A percentile compares a stretch with the other conserved stretches of the same genome.
Conservation (phyloP, 371 early-diverging fungal genomes). For the Rhizopus arrhizus region DNA sequence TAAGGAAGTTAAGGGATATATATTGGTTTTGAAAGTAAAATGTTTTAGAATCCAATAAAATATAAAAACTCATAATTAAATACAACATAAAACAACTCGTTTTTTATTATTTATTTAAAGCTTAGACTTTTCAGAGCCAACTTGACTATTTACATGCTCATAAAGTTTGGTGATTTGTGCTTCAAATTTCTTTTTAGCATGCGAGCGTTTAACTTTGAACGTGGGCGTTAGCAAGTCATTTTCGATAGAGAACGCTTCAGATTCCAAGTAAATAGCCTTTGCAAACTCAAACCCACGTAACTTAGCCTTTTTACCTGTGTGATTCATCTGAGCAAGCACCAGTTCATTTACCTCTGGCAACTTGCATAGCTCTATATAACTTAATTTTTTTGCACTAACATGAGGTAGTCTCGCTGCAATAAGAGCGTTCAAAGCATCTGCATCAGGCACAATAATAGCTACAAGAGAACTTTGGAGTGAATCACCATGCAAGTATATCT, state of each 20-base stretch:
- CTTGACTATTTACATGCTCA: conserved; percentile 18
- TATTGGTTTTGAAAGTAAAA: no score
- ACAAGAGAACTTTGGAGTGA: conserved; percentile 79
- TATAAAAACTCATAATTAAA: no score
- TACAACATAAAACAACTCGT: no score
- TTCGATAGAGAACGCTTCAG: conserved; percentile 46
- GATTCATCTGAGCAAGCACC: conserved; percentile 57
- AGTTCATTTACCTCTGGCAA: conserved; percentile 50
- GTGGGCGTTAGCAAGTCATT: conserved; percentile 52
- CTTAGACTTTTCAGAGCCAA: conserved; percentile 26
- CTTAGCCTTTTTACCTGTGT: conserved; percentile 47
- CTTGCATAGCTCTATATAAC: conserved; percentile 46
- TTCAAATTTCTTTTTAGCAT: conserved; percentile 56
- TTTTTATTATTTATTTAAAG: conserved; percentile 20
- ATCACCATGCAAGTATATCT: conserved; percentile 83
- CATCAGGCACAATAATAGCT: conserved; percentile 84
- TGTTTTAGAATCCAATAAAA: no score
- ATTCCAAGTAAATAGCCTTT: conserved; percentile 43
- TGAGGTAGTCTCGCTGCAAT: conserved; percentile 15
- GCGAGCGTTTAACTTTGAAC: conserved; percentile 68
- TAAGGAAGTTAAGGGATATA: not conserved
- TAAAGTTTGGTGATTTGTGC: conserved; percentile 64
- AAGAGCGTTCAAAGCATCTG: conserved; percentile 48
- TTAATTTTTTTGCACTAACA: conserved; percentile 20
- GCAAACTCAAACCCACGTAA: conserved; percentile 49